Evolutionary conservation across 2,329 filamentous ascomycete genomes (phyloP), one percentile per base, ranked within the genome.

Genomic region (Biscogniauxia sp.): DNA sequence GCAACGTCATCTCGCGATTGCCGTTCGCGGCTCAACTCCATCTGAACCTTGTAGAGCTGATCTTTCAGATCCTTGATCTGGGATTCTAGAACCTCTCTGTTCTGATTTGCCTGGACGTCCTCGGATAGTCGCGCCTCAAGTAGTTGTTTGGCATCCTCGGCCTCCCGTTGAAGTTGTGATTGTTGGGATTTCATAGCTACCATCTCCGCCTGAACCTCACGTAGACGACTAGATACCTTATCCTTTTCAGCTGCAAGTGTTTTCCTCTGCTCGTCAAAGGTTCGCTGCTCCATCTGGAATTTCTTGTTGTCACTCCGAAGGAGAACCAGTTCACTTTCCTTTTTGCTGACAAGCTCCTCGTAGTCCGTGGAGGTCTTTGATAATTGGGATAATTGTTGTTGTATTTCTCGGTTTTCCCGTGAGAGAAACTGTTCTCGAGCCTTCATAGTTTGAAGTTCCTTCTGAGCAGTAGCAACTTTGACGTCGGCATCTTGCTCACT

Each of bases 1-100:
- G 94, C 88, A 25, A 97, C 93, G 72, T 99, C 95, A 67, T 97
- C 94, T 60, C 95, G 87, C 17, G 94, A 98, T 75, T 98, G 94
- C 2, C 92, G 87, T 73, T 97, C 95, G 41, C 92, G 86, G 72
- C 93, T 97, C 37, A 98, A 83, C 64, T 98, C 93, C 72, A 90
- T 89, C 74, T 97, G 93, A 0, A 91, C 86, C 65, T 91, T 85
- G 75, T 92, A 95, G 1, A 98, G 82, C 71, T 97, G 88, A 6
- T 87, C 82, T 75, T 97, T 97, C 61, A 98, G 84, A 66, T 93
- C 91, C 61, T 91, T 88, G 65, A 96, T 91, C 73, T 99, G 95
- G 23, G 88, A 83, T 73, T 97, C 92, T 6, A 98, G 83, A 56
- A 97, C 83, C 70, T 90, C 90, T 13, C 91, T 86, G 69, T 91